A percentile compares a stretch with the other conserved stretches of the same genome.
These are phyloP conservation scores for Colletotrichum navitas DNA, from an alignment of 2,329 filamentous ascomycete species.

Conservation along the genomic window DNA sequence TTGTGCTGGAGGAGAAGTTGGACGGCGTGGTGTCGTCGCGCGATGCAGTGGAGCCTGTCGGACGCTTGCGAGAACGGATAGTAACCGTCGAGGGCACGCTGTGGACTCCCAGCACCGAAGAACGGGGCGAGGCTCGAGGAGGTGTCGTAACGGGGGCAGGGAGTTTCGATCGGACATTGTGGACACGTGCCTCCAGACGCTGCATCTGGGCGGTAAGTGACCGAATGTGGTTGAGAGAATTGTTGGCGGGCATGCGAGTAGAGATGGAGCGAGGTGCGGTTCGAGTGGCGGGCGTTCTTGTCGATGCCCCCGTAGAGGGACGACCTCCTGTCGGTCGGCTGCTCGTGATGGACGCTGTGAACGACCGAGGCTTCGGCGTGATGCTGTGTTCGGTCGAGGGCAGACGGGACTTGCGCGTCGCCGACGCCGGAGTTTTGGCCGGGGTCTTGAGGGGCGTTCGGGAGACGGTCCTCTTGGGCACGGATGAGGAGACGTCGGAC, in stretches of 20 bases:
- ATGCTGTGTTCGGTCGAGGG: conserved; percentile 51
- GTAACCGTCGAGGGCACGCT: conserved; percentile 69
- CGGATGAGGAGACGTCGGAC: conserved; percentile 79
- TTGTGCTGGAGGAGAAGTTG: conserved; percentile 52
- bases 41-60: conserved; percentile 67
- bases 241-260: conserved; percentile 67
- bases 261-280: conserved; percentile 59
- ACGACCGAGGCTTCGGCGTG: conserved; percentile 64
- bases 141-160: conserved; percentile 84
- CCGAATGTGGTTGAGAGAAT: conserved; percentile 91
- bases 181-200: conserved; percentile 91
- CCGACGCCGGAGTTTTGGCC: conserved; percentile 62
- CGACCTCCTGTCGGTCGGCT: conserved; percentile 51
- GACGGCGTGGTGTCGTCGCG: conserved; percentile 59
- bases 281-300: conserved; percentile 67
- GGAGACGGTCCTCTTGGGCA: conserved; percentile 23
- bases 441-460: conserved; percentile 55
- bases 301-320: conserved; percentile 59
- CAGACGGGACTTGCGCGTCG: conserved; percentile 62
- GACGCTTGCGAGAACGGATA: conserved; percentile 78
- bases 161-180: conserved; percentile 90
- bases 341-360: conserved; percentile 53
- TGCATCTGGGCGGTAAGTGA: conserved; percentile 97
- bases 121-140: conserved; percentile 82
- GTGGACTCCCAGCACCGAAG: conserved; percentile 55